phyloP scores from a whole-genome alignment of 257 asterid genomes.

The Solanum chaucha region DNA sequence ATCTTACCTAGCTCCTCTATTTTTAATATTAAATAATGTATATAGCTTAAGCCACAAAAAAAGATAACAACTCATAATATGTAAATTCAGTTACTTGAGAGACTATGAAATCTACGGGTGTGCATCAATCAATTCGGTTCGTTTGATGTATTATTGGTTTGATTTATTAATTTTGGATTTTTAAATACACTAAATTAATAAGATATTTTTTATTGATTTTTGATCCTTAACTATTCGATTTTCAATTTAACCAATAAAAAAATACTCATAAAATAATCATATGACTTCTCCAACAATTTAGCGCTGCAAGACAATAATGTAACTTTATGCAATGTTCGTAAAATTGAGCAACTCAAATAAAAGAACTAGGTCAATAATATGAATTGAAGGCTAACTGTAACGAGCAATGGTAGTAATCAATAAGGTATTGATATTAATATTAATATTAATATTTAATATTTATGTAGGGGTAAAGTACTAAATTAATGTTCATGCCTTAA shows the following conservation, averaged over 20 bases:
- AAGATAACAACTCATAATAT: background rate
- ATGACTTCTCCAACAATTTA: no score
- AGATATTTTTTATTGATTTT: no score
- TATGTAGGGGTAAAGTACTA: background rate
- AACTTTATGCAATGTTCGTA: no score
- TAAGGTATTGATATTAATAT: no score
- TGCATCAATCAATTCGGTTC: background rate
- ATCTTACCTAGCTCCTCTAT: no score
- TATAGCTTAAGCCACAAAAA: background rate
- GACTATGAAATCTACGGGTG: background rate
- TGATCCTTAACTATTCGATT: no score
- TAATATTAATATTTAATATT: no score
- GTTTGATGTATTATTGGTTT: no score
- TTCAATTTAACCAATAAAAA: background rate
- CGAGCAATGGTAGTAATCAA: no score
- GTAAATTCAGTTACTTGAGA: background rate
- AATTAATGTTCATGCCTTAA: background rate
- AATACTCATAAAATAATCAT: background rate
- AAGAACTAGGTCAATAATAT: background rate
- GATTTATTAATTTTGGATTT: no score
- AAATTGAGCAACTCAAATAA: background rate
- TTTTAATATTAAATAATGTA: no score
- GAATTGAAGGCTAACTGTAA: background rate
- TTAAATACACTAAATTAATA: no score
- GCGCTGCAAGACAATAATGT: background rate